Evolutionary conservation across 2,329 filamentous ascomycete genomes (phyloP), one percentile per base, ranked within the genome.

Genomic region (Trichoderma breve): DNA sequence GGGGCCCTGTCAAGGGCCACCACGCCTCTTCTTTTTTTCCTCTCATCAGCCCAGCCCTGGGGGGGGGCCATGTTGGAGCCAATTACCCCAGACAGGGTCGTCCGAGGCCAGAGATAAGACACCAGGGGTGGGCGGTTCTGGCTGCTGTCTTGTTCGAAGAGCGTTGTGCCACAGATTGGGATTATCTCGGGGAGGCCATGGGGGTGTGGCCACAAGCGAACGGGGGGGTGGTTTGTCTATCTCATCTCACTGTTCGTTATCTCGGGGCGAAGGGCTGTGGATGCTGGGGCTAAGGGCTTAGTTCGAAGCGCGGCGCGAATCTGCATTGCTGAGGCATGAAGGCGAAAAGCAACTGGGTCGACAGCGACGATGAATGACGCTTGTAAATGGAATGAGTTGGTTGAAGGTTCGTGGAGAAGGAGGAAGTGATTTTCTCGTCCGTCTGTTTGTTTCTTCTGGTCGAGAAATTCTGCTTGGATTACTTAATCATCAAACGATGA

Each of bases 61-160:
- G 43, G 36, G 43, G 36, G 47, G 30, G 47, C 32, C 58, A 64
- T 71, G 43, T 43, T 61, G 43, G 57, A 39, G 67, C 57, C 55
- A 70, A 55, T 71, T 71, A 71, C 68, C 68, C 68, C 68, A 64
- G 68, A 71, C 68, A 71, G 60, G 60, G 32, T 36, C 43, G 43
- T 21, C 51, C 24, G 68, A 63, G 66, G 36, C 39, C 67, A 70
- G 30, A 72, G 71, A 72, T 72, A 72, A 72, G 71, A 72, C 71
- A 62, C 71, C 71, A 51, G 71, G 71, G 71, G 71, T 72, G 71
- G 60, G 57, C 43, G 21, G 5, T 55, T 28, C 30, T 34, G 26
- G 15, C 55, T 26, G 55, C 32, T 30, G 21, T 62, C 36, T 30
- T 15, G 24, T n/a, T 51, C 34, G 24, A 58, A 24, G 36, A 58